Evolutionary conservation across 495 filamentous ascomycete species (phyloP), one percentile per base, ranked within the genome.

Genomic region (Aspergillus egyptiacus): DNA sequence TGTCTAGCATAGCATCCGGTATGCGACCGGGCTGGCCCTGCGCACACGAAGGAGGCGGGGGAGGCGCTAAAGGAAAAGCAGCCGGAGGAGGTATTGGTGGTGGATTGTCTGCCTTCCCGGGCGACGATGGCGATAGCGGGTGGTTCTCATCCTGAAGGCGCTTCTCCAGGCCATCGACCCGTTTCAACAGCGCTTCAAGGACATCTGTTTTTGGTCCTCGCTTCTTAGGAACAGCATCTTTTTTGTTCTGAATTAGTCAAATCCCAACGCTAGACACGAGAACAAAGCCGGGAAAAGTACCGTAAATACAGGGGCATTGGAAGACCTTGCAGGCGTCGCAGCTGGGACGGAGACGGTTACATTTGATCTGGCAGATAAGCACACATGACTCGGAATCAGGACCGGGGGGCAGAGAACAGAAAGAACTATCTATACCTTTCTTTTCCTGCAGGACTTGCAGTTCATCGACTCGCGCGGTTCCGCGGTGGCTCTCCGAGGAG

Each of bases 391-490:
- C n/a, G n/a, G n/a, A n/a, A n/a, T n/a, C 8, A 17, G 6, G 45
- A 63, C 41, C 2, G 42, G 13, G 6, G 15, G 23, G 39, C 9
- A 20, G 9, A 33, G 17, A 33, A 15, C 11, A 33, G 33, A 23
- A 20, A 31, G 13, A 25, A 24, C 30, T 37, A 22, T 2, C 22
- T 11, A 2, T 18, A 89, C 86, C 75, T 94, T 94, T 59, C 88
- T 77, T 64, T 91, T 94, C 54, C 88, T 81, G 73, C 88, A 94
- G 18, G 85, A 89, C 63, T 94, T 91, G 79, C 88, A 94, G 65
- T 94, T 94, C 88, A 94, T 94, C 15, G 86, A 84, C 70, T 91
- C 86, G 55, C 87, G 82, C 18, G 84, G 86, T 59, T 90, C 86
- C 59, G 79, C 80, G 70, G 77, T 82, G 68, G 80, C 72, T 36